These are phyloP conservation scores for Metarhizium robertsii DNA, from an alignment of 2,329 filamentous ascomycete genomes.

Conservation along the genomic window DNA sequence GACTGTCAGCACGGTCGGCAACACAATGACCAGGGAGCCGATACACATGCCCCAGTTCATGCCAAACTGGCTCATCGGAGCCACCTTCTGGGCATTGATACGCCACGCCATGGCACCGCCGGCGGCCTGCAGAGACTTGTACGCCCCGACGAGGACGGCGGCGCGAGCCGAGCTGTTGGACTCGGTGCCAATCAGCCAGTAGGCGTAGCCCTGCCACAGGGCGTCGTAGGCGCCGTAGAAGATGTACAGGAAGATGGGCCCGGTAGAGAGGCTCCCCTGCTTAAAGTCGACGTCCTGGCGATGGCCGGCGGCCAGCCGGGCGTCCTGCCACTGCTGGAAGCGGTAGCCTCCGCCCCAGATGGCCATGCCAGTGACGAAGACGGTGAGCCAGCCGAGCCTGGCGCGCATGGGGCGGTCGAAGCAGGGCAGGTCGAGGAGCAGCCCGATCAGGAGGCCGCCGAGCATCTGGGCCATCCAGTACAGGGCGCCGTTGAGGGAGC, in stretches of 20 bases:
- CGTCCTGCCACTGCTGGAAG: conserved; percentile 51
- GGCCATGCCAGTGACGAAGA: conserved; percentile 40
- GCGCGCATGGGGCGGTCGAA: conserved; percentile 36
- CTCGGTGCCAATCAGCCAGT: conserved; percentile 46
- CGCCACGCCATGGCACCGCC: conserved; percentile 38
- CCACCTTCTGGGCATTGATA: conserved; percentile 26
- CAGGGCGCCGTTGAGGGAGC: conserved; percentile 41
- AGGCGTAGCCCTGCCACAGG: conserved; percentile 55
- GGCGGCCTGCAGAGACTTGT: conserved; percentile 34
- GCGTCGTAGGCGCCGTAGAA: conserved; percentile 63
- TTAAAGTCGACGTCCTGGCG: conserved; percentile 39
- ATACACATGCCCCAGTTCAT: conserved; percentile 38
- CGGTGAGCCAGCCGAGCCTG: conserved; percentile 32
- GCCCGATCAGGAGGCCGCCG: conserved; percentile 38
- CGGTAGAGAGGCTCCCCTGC: conserved; percentile 39
- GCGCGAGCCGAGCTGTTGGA: conserved; percentile 30
- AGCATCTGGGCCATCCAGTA: conserved; percentile 48
- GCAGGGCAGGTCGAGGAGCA: conserved; percentile 31
- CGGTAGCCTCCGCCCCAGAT: conserved; percentile 54
- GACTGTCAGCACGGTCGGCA: conserved; percentile 33
- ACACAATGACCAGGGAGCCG: conserved; percentile 29
- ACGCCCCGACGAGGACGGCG: conserved; percentile 35
- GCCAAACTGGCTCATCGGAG: conserved; percentile 30
- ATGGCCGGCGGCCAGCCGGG: conserved; percentile 25
- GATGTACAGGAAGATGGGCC: conserved; percentile 60